Base-by-base conservation (phyloP, 106 monocot species). In the Apostasia ramifera region DNA sequence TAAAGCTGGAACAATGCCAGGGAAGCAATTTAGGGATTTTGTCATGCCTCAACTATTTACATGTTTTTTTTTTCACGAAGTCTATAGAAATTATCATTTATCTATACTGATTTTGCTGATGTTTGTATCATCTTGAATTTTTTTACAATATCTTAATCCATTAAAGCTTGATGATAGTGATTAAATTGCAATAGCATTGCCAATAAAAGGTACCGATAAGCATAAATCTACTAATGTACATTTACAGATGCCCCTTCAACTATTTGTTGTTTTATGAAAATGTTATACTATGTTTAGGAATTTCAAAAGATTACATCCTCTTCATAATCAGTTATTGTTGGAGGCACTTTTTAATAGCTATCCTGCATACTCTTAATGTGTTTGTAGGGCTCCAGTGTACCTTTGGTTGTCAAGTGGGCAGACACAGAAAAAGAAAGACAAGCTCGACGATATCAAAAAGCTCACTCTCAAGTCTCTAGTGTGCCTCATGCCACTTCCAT, bases 361-460 rank as follows among this genome's bases (percentile, higher is more conserved):
- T 68, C 26, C 52, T 26, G 15, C 66, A 67, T 38, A 74, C 47
- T 42, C 2, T 2, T 40, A 2, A 2, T 8, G 67, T n/a, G 11
- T 8, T 68, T 60, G 55, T 49, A 97, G 95, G 95, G 92, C 55
- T 92, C 95, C 56, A 92, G 78, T 79, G 86, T 92, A 72, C 97
- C 97, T 61, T 83, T 97, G 78, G 97, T 97, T 82, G 92, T 97
- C 58, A 97, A 92, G 54, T 97, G 97, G 97, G 97, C 97, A 47
- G 97, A 97, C 61, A 97, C 92, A 47, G 97, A 97, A 66, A 97
- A 92, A 73, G 92, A 97, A 84, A 92, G 97, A 57, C 89, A 87
- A 78, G 92, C 89, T 13, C 83, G 97, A 65, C 84, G 79, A 68
- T 82, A 84, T 68, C 91, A 92, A 59, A 97, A 87, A 74, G 79